Conservation (phyloP, 2,329 filamentous ascomycete species). For the Colletotrichum godetiae region DNA sequence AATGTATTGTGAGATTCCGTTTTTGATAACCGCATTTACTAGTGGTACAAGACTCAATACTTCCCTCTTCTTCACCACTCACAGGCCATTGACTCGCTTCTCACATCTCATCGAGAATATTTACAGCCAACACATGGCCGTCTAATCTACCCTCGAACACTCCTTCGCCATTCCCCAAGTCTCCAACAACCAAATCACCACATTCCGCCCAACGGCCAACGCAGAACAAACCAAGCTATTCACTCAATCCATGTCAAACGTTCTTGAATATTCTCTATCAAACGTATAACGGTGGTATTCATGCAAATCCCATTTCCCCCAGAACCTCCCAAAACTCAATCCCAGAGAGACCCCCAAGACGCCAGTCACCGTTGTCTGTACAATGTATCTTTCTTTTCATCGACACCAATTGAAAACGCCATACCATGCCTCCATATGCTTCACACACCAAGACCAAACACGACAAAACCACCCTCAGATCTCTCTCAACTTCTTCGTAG, state of each 20-base stretch:
- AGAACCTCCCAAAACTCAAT: background rate
- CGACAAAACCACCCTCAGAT: background rate
- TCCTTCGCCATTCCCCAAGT: too few species aligned
- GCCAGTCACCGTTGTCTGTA: background rate
- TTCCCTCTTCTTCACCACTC: too few species aligned
- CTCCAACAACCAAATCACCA: background rate
- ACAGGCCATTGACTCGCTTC: too few species aligned
- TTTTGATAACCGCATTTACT: too few species aligned
- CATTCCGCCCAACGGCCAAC: background rate
- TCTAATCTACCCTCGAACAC: too few species aligned
- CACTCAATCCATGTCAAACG: background rate
- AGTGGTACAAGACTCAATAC: too few species aligned
- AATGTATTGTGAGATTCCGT: too few species aligned
- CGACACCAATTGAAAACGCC: background rate
- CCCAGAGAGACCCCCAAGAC: background rate
- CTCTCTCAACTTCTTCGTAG: slow-evolving; percentile 73
- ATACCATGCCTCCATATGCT: background rate
- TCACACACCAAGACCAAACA: background rate
- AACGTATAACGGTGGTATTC: background rate
- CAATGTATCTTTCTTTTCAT: background rate
- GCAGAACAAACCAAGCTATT: background rate
- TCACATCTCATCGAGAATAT: too few species aligned
- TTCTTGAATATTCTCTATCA: background rate
- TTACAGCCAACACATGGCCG: too few species aligned
- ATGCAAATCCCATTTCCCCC: background rate